Evolutionary conservation across 306 rosid genomes (phyloP), one percentile per base, ranked within the genome.

Genomic region (Astragalus glycyphyllos): DNA sequence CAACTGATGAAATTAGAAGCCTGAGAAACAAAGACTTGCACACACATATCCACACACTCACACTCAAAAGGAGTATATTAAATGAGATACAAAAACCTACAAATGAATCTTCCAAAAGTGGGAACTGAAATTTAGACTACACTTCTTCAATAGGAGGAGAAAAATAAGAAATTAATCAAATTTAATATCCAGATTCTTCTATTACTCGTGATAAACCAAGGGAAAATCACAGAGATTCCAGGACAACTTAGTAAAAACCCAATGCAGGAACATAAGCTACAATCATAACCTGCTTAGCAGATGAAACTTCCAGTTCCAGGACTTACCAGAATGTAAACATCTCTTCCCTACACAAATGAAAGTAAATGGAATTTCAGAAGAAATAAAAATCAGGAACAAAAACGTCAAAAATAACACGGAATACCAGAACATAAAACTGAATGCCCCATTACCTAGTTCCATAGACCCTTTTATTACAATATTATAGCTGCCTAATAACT

Each of bases 251-350:
- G 64, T 57, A 72, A 72, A 41, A 31, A 40, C 38, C 40, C 54
- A 58, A 69, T 31, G 58, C 26, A 45, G 46, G 60, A 75, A 32
- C 75, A 77, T 47, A 66, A 60, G 23, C 53, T 62, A 15, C 14
- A 29, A 65, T 20, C 74, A 68, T 66, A 74, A 69, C 37, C 56
- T 61, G 37, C 59, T 55, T 71, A 72, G 65, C 69, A 63, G 50
- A 6, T 16, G 45, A 77, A 76, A 71, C 49, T 68, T 86, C 67
- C 55, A 71, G 64, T 73, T 45, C 69, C 49, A 77, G 79, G 65
- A 84, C 77, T 76, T 76, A 84, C 98, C 98, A 93, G 81, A 83
- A 93, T 91, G 84, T 90, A 93, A 49, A 90, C 96, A 56, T 90
- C 96, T 49, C 98, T 85, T 51, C 97, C 98, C 96, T 93, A 89